Percentiles rank a stretch among this genome's conserved stretches.
phyloP scores from a whole-genome alignment of 352 stramenopile genomes.

The Pythium guiyangense region DNA sequence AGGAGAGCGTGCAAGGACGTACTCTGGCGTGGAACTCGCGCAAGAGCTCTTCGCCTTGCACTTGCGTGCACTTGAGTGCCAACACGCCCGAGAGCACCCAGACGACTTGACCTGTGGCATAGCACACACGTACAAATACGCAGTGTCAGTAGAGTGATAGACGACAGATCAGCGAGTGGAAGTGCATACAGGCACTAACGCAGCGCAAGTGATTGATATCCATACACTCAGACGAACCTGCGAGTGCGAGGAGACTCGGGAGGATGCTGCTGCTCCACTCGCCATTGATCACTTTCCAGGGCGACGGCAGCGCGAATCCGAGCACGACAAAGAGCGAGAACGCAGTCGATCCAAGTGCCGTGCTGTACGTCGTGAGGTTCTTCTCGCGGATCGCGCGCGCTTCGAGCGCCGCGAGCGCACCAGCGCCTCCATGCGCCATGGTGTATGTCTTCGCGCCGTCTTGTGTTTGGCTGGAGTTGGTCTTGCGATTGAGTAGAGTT shows the following conservation, averaged over 20 bases:
- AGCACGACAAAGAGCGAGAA: constrained; percentile 36
- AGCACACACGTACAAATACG: not conserved
- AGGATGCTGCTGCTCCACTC: constrained; percentile 57
- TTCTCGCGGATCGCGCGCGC: constrained; percentile 57
- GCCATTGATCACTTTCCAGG: constrained; percentile 70
- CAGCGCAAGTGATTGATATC: not conserved
- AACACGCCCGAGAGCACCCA: constrained; percentile 53
- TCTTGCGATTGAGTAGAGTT: not conserved
- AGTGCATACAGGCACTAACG: not conserved
- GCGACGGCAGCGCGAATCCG: constrained; percentile 49
- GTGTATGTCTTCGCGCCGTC: too few species aligned
- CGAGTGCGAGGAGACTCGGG: constrained; percentile 50
- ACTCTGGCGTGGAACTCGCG: constrained; percentile 60
- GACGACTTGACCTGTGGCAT: constrained; percentile 31
- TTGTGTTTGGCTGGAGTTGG: not conserved
- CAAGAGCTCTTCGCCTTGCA: constrained; percentile 57
- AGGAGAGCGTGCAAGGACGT: not conserved
- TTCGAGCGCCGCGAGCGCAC: constrained; percentile 57
- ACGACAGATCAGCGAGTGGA: too few species aligned
- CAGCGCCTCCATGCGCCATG: not conserved
- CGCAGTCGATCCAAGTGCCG: constrained; percentile 37
- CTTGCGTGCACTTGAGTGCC: constrained; percentile 55
- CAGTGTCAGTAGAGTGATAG: not conserved
- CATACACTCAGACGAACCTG: constrained; percentile 21
- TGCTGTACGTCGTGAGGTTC: constrained; percentile 57